Percentiles rank a stretch among this genome's conserved stretches.
Conservation (phyloP, 2,329 filamentous ascomycete species). For the Colletotrichum liaoningense region DNA sequence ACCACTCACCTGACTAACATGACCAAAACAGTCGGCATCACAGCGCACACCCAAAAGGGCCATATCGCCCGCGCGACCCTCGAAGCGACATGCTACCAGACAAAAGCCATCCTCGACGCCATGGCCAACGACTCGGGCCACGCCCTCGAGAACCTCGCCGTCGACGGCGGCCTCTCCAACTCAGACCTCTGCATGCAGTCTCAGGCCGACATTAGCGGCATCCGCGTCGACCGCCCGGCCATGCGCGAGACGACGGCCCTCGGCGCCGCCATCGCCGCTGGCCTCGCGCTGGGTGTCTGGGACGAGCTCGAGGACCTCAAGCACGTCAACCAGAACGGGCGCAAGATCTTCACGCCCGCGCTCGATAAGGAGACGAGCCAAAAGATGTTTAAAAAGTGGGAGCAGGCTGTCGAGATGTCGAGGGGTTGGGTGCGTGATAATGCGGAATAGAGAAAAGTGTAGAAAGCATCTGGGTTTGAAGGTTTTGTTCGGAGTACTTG, state of each 20-base stretch:
- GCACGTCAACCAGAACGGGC: conserved; percentile 76
- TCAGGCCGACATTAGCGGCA: conserved; percentile 86
- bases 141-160: conserved; percentile 78
- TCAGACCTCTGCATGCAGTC: conserved; percentile 92
- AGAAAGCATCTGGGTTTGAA: not conserved
- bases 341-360: conserved; percentile 76
- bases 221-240: conserved; percentile 83
- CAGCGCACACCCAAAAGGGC: conserved; percentile 84
- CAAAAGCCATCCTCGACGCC: conserved; percentile 88
- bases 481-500: not conserved
- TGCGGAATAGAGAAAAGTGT: not conserved
- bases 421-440: conserved; percentile 58
- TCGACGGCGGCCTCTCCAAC: conserved; percentile 91
- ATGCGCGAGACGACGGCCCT: conserved; percentile 94
- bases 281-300: conserved; percentile 86
- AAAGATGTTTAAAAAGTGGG: conserved; percentile 63
- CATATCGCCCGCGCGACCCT: conserved; percentile 91
- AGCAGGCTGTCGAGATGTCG: conserved; percentile 70
- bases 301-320: conserved; percentile 76
- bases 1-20: conserved; percentile 1
- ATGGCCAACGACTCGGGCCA: conserved; percentile 90
- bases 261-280: conserved; percentile 89
- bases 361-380: conserved; percentile 58
- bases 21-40: conserved; percentile 73
- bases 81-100: conserved; percentile 93